Percentiles rank a stretch among this genome's conserved stretches.
Evolutionary conservation across 1,284 basidiomycete species (phyloP).

Genomic region (Xerocomus nothofagi): DNA sequence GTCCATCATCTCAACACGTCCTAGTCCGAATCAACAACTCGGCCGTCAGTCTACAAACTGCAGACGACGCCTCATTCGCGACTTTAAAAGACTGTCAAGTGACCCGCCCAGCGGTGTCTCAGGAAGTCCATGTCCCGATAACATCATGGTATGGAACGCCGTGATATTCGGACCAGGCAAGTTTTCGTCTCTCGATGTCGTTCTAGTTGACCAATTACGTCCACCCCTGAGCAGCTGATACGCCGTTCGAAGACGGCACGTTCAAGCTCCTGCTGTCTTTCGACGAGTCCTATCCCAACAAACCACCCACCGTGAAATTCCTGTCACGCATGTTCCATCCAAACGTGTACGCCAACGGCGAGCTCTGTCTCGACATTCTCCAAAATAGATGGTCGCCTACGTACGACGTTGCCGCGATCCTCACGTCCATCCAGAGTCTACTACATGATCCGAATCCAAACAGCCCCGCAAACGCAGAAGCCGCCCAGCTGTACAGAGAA

Average conservation of each 20-base stretch:
- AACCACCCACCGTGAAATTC: conserved; percentile 96
- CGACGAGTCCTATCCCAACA: conserved; percentile 98
- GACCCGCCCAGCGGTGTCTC: conserved; percentile 97
- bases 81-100: conserved; percentile 92
- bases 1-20: not conserved
- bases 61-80: conserved; percentile 87
- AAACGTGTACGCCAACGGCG: conserved; percentile 97
- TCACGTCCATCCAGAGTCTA: conserved; percentile 93
- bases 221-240: conserved; percentile 67
- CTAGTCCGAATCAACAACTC: not conserved
- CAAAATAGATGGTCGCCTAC: conserved; percentile 99
- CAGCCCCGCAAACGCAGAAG: conserved; percentile 97
- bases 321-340: conserved; percentile 98
- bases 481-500: conserved; percentile 92
- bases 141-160: conserved; percentile 99
- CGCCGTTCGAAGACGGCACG: conserved; percentile 98
- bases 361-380: conserved; percentile 96
- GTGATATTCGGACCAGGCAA: conserved; percentile 97
- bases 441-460: conserved; percentile 98
- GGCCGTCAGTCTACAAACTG: conserved; percentile 79
- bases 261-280: conserved; percentile 96
- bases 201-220: conserved; percentile 2
- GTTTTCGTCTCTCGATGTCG: not conserved
- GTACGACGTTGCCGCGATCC: conserved; percentile 97
- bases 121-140: conserved; percentile 95